Percentiles rank a stretch among this genome's conserved stretches.
Evolutionary conservation across 2,329 filamentous ascomycete genomes (phyloP).

Genomic region (Teratosphaeria viscida): DNA sequence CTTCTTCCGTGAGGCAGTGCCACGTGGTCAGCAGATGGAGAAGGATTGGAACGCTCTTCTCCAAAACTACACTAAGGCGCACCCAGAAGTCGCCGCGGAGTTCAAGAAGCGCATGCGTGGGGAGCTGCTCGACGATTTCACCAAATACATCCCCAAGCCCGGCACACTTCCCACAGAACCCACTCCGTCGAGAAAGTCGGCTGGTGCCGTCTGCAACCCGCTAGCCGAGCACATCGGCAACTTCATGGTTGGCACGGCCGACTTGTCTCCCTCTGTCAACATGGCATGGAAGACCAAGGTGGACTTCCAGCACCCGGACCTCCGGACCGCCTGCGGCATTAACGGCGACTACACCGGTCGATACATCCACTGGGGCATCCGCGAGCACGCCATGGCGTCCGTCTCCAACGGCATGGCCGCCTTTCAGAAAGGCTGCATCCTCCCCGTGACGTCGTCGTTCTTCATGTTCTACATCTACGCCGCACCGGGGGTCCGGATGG

Average conservation of each 20-base stretch:
- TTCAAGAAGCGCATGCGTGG: conserved; percentile 40
- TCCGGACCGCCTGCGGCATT: conserved; percentile 32
- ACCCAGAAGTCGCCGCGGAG: conserved; percentile 42
- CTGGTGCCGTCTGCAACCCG: conserved; percentile 33
- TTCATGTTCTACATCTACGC: conserved; percentile 34
- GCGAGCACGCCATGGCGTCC: conserved; percentile 52
- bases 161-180: conserved; percentile 36
- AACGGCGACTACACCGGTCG: conserved; percentile 43
- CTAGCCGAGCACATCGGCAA: conserved; percentile 22
- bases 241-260: conserved; percentile 29
- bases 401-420: conserved; percentile 35
- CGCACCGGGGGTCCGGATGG: conserved; percentile 29
- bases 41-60: conserved; percentile 40
- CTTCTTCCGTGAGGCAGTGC: conserved; percentile 43
- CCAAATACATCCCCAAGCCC: conserved; percentile 38
- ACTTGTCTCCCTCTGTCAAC: conserved; percentile 29
- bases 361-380: conserved; percentile 49
- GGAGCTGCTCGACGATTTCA: conserved; percentile 39
- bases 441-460: conserved; percentile 28
- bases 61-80: conserved; percentile 31
- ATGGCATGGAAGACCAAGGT: conserved; percentile 35
- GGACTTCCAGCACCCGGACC: conserved; percentile 37
- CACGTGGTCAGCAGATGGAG: conserved; percentile 38
- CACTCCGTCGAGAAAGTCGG: conserved; percentile 42
- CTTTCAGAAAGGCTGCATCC: conserved; percentile 26